Evolutionary conservation across 2,329 filamentous ascomycete species (phyloP).

Genomic region (Verticillium isaacii): DNA sequence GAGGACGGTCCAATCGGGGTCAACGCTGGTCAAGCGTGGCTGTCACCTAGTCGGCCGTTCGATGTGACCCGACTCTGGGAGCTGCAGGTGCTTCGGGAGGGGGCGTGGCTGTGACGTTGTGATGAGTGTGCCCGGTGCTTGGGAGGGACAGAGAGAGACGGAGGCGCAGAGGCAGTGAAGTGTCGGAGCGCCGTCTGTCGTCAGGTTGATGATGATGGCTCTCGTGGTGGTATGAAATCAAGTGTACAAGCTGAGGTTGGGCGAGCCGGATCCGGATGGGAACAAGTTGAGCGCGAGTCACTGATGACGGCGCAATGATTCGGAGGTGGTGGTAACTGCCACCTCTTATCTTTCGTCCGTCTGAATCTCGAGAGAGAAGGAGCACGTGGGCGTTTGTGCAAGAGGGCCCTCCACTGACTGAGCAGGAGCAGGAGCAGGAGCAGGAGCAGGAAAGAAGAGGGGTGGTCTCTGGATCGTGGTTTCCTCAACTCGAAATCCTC

Average conservation of each 20-base stretch:
- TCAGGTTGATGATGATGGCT: neutral
- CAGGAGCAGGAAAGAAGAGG: neutral
- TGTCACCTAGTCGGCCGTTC: neutral
- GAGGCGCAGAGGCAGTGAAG: no score
- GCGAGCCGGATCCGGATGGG: neutral
- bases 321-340: neutral
- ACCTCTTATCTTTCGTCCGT: neutral
- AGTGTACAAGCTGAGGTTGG: neutral
- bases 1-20: slow-evolving; percentile 9
- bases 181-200: neutral
- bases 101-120: neutral
- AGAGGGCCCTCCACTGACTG: neutral
- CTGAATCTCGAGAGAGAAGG: neutral
- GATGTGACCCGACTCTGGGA: neutral
- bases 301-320: neutral
- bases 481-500: neutral
- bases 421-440: neutral
- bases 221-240: neutral
- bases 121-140: neutral
- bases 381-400: neutral
- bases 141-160: neutral
- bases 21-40: slow-evolving; percentile 6
- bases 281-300: neutral
- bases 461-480: neutral
- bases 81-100: neutral